Evolutionary conservation across 2,329 filamentous ascomycete genomes (phyloP).

Genomic region (Colletotrichum sojae): DNA sequence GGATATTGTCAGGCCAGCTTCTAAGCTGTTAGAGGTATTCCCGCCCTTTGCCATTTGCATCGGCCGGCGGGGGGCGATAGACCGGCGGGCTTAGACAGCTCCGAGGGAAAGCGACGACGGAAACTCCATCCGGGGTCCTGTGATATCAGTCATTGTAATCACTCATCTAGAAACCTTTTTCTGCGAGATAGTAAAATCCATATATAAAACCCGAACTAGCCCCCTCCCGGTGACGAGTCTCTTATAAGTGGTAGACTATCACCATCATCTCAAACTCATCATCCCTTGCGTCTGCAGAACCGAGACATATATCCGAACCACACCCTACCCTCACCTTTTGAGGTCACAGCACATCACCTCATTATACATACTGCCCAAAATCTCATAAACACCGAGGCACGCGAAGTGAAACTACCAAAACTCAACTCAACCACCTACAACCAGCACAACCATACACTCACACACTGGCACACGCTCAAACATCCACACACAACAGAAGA

Average conservation of each 20-base stretch:
- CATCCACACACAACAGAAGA: not conserved
- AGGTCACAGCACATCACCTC: not conserved
- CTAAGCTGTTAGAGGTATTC: not conserved
- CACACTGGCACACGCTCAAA: not conserved
- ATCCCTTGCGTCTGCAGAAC: conserved; percentile 2
- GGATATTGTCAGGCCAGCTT: conserved; percentile 24
- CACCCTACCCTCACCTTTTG: not conserved
- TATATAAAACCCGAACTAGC: not conserved
- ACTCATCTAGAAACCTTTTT: conserved; percentile 2
- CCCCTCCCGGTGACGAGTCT: not conserved
- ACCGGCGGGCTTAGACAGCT: conserved; percentile 11
- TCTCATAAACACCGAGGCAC: too few relatives aligned
- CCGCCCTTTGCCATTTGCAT: too few relatives aligned
- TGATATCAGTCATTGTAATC: conserved; percentile 28
- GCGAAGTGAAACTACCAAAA: too few relatives aligned
- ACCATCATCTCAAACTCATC: not conserved
- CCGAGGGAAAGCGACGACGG: conserved; percentile 7
- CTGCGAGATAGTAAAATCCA: not conserved
- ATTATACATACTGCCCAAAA: not conserved
- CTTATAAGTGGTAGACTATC: not conserved
- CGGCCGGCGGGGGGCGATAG: not conserved
- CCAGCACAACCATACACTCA: not conserved
- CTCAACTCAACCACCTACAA: not conserved
- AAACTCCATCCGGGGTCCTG: conserved; percentile 18
- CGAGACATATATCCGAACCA: not conserved